Base-by-base conservation (phyloP, 1,284 basidiomycete species). In the Cryptococcus floricola region DNA sequence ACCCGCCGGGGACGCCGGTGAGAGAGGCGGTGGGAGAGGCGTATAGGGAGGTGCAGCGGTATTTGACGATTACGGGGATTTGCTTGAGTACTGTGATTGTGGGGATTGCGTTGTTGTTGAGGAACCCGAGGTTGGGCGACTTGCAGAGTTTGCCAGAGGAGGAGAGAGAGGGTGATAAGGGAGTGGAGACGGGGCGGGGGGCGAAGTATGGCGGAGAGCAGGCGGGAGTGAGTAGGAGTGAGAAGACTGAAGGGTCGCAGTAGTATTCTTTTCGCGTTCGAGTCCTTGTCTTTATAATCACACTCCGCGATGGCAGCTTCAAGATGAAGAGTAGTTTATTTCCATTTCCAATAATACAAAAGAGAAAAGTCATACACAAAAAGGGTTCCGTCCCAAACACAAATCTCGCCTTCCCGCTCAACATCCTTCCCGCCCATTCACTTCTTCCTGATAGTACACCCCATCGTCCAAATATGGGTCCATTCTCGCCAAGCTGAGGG, bases 1-100 rank as follows among this genome's bases (percentile, higher is more conserved):
- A 78, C 61, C 67, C 72, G 6, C 56, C 67, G 19, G 75, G 74
- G 19, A 74, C 73, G 5, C 66, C 70, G 13, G 72, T 69, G 42
- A 65, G 78, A 45, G 61, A 61, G 28, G 73, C 73, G 8, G 60
- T 74, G 39, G 58, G 64, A 37, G 42, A 45, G 2, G 69, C 73
- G 1, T 76, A 75, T 52, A 53, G 64, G 31, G 57, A 73, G 44
- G 68, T 69, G 0, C 76, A 77, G 63, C 52, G 63, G 34, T 59
- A 66, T 27, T 61, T 75, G 23, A 69, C 66, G 51, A 72, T 72
- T 48, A 64, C 68, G 2, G 75, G 74, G 53, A 65, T 77, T 49
- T 71, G 66, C 44, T 48, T 75, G 34, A 62, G 60, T 5, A 45
- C 58, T 5, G 52, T 69, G 2, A 47, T 75, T 39, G 50, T 76